These are phyloP conservation scores for Glutinoglossum americanum DNA, from an alignment of 495 filamentous ascomycete species.

Conservation along the genomic window DNA sequence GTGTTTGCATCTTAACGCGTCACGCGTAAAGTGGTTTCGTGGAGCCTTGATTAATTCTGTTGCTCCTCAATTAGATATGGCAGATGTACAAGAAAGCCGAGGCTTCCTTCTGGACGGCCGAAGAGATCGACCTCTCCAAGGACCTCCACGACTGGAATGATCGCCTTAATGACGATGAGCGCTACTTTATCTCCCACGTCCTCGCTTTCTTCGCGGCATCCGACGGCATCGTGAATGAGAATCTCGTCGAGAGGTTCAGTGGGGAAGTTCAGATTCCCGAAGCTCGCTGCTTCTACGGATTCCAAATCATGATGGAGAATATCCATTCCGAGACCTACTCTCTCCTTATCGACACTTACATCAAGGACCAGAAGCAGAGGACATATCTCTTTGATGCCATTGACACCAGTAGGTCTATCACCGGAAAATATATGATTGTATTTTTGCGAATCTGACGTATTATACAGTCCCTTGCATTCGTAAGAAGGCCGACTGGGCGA, in stretches of 20 bases:
- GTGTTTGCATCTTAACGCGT: constrained; percentile 21
- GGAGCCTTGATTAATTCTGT: constrained; percentile 9
- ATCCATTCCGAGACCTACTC: constrained; percentile 99
- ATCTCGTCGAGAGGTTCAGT: constrained; percentile 93
- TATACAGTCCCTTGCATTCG: constrained; percentile 67
- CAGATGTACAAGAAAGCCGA: constrained; percentile 99
- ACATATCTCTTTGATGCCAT: constrained; percentile 94
- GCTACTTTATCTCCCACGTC: constrained; percentile 94
- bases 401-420: constrained; percentile 55
- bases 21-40: constrained; percentile 46
- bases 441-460: constrained; percentile 19
- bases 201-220: constrained; percentile 99
- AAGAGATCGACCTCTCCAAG: constrained; percentile 97
- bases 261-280: constrained; percentile 94
- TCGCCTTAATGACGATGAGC: constrained; percentile 86
- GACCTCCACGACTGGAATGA: constrained; percentile 99
- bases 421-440: too few species aligned
- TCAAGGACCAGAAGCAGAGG: constrained; percentile 93
- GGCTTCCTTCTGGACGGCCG: constrained; percentile 98
- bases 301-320: constrained; percentile 99
- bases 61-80: constrained; percentile 53
- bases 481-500: constrained; percentile 96
- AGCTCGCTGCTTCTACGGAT: constrained; percentile 98
- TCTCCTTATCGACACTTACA: constrained; percentile 96
- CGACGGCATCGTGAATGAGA: constrained; percentile 98